Percentiles rank a stretch among this genome's conserved stretches.
Conservation (phyloP, 2,329 filamentous ascomycete species). For the Neonectria neomacrospora region DNA sequence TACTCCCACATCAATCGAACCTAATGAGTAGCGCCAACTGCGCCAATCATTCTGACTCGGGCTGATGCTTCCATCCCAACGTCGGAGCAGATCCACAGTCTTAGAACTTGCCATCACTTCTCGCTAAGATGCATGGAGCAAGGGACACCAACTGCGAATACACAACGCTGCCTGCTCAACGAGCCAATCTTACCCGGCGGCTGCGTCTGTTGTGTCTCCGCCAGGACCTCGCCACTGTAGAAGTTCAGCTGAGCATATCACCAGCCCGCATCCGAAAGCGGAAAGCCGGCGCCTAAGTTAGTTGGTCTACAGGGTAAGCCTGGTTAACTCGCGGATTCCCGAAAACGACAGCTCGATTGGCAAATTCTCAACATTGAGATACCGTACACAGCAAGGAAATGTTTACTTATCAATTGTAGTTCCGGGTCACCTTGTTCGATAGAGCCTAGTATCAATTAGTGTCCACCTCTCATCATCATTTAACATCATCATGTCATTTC, state of each 20-base stretch:
- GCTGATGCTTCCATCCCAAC: not conserved
- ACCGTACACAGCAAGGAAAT: not conserved
- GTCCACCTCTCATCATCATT: not conserved
- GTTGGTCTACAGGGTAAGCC: not conserved
- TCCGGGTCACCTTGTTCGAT: not conserved
- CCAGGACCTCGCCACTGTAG: not conserved
- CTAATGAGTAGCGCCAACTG: constrained; percentile 38
- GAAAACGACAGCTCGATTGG: not conserved
- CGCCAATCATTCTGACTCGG: constrained; percentile 11
- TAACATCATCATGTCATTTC: not conserved
- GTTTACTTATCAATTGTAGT: not conserved
- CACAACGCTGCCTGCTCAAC: not conserved
- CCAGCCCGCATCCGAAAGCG: not conserved
- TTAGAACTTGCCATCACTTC: not conserved
- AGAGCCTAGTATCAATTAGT: not conserved
- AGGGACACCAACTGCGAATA: not conserved
- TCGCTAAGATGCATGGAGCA: not conserved
- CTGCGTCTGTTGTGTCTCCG: not conserved
- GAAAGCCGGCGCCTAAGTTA: not conserved
- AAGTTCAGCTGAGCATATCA: not conserved
- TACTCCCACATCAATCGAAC: constrained; percentile 29
- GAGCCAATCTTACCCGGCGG: not conserved
- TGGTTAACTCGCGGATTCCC: not conserved
- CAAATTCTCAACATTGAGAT: not conserved
- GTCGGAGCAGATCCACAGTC: not conserved